Conservation (phyloP, 1,284 basidiomycete genomes). For the Irpex sp. region DNA sequence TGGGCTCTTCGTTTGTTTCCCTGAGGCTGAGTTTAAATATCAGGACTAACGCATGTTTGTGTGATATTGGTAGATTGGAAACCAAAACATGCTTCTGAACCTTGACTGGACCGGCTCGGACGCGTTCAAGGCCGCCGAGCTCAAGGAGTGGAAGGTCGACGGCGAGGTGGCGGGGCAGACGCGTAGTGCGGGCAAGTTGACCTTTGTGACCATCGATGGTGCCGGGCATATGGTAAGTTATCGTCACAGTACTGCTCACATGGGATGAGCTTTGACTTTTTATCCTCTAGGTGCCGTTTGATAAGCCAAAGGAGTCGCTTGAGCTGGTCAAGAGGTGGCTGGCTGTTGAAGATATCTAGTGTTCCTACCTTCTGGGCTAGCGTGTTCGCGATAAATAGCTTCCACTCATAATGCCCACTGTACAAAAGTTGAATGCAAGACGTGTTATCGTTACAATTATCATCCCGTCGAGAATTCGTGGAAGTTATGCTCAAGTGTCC, state of each 20-base stretch:
- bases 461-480: too few species aligned
- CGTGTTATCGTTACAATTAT: not conserved
- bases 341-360: constrained; percentile 38
- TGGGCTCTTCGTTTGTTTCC: constrained; percentile 29
- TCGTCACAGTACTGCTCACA: constrained; percentile 6
- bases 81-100: not conserved
- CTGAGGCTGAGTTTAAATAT: not conserved
- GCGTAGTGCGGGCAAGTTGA: constrained; percentile 65
- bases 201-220: constrained; percentile 69
- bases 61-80: not conserved
- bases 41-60: not conserved
- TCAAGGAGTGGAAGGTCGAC: constrained; percentile 63
- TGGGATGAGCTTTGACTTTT: not conserved
- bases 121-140: constrained; percentile 52
- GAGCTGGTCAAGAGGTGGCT: constrained; percentile 62
- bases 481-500: too few species aligned
- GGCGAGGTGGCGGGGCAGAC: constrained; percentile 63
- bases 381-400: not conserved
- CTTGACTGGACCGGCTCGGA: constrained; percentile 72
- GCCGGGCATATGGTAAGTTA: constrained; percentile 74
- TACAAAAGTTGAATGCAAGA: not conserved
- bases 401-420: not conserved
- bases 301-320: constrained; percentile 64
- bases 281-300: constrained; percentile 59
- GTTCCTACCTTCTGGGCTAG: not conserved